These are phyloP conservation scores for Aphanomyces stellatus DNA, from an alignment of 352 stramenopile genomes.

Conservation along the genomic window DNA sequence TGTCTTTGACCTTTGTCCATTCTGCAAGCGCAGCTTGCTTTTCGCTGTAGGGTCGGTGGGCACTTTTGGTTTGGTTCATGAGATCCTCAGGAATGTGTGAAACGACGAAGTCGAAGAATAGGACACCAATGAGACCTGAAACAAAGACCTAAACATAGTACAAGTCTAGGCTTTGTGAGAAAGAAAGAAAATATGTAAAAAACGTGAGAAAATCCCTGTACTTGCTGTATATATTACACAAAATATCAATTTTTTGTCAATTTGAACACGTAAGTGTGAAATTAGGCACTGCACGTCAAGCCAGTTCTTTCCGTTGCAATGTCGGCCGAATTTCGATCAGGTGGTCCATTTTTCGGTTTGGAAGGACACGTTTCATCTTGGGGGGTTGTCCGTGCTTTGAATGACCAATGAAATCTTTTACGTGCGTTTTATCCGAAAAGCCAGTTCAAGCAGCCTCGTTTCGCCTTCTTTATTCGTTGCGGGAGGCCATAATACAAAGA, in stretches of 20 bases:
- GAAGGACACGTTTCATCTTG: background rate
- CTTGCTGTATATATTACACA: no score
- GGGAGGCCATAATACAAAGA: no score
- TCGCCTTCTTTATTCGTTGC: no score
- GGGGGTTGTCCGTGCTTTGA: background rate
- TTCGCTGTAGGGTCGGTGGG: background rate
- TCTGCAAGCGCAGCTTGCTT: background rate
- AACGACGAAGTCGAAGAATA: background rate
- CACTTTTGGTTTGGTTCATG: background rate
- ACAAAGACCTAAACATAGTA: no score
- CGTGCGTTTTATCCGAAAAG: no score
- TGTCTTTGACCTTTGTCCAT: background rate
- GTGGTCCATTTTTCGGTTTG: no score
- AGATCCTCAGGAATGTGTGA: background rate
- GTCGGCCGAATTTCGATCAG: no score
- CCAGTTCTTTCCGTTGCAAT: background rate
- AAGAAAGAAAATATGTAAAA: background rate
- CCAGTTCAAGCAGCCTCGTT: no score
- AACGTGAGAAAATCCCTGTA: background rate
- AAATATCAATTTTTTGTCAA: no score
- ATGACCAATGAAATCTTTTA: no score
- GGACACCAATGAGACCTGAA: no score
- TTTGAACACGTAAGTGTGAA: background rate
- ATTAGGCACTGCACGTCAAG: background rate
- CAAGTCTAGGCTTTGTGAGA: background rate